A percentile compares a stretch with the other conserved stretches of the same genome.
phyloP scores from a whole-genome alignment of 129 eudicot species.

The Flaveria brownii region DNA sequence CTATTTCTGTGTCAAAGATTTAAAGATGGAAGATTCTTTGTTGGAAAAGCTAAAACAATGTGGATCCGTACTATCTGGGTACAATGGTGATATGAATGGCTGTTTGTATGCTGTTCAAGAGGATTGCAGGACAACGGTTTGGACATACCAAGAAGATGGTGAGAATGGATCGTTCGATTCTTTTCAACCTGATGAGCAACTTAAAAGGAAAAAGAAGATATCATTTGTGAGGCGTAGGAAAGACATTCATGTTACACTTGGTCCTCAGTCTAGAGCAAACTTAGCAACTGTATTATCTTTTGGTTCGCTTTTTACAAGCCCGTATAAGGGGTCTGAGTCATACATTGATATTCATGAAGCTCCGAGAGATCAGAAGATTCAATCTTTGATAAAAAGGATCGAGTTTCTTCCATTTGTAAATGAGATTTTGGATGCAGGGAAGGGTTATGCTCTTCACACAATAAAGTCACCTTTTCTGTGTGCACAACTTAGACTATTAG shows the following conservation, averaged over 20 bases:
- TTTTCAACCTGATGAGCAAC: constrained; percentile 92
- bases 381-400: constrained; percentile 57
- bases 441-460: constrained; percentile 53
- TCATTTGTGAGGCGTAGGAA: constrained; percentile 63
- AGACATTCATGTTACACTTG: constrained; percentile 71
- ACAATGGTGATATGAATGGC: constrained; percentile 35
- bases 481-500: constrained; percentile 90
- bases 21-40: constrained; percentile 32
- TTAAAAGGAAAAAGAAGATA: constrained; percentile 72
- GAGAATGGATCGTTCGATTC: constrained; percentile 70
- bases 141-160: constrained; percentile 62
- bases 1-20: constrained; percentile 47
- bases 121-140: constrained; percentile 88
- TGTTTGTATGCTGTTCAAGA: constrained; percentile 80
- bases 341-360: constrained; percentile 83
- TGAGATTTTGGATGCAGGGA: constrained; percentile 72
- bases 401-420: constrained; percentile 78
- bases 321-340: constrained; percentile 83
- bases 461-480: constrained; percentile 75
- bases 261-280: constrained; percentile 65
- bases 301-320: constrained; percentile 79
- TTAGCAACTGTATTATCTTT: constrained; percentile 65
- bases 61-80: constrained; percentile 76
- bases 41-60: constrained; percentile 55
- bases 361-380: constrained; percentile 62